These are phyloP conservation scores for Morella rubra DNA, from an alignment of 306 rosid species.

Conservation along the genomic window DNA sequence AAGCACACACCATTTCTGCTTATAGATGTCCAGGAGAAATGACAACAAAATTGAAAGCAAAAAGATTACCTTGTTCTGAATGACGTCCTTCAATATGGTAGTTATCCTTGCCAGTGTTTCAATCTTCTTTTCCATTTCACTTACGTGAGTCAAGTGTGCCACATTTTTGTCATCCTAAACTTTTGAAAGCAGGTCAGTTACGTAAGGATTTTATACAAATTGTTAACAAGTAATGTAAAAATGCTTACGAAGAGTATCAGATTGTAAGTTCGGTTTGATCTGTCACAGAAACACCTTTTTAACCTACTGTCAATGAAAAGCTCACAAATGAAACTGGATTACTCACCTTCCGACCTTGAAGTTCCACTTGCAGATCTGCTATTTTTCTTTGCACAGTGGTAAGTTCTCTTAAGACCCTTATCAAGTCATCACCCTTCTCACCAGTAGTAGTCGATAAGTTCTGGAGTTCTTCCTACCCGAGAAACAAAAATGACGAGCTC, in stretches of 20 bases:
- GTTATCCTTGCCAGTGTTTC: constrained; percentile 83
- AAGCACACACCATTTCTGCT: constrained; percentile 1
- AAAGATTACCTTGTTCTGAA: constrained; percentile 81
- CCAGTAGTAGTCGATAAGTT: constrained; percentile 48
- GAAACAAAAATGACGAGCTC: not conserved
- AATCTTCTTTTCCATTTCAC: constrained; percentile 94
- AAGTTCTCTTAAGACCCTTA: constrained; percentile 81
- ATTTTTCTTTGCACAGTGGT: constrained; percentile 85
- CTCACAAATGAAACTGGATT: constrained; percentile 12
- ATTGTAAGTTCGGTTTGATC: not conserved
- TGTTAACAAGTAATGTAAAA: not conserved
- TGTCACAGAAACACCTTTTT: not conserved
- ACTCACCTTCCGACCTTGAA: constrained; percentile 90
- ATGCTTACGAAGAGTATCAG: not conserved
- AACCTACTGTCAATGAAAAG: not conserved
- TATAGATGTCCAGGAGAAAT: constrained; percentile 1
- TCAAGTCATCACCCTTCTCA: constrained; percentile 84
- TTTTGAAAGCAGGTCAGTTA: constrained; percentile 19
- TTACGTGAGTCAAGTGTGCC: constrained; percentile 88
- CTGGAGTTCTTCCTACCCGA: constrained; percentile 65
- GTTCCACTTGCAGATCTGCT: constrained; percentile 94
- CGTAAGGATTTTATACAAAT: not conserved
- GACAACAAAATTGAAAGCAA: constrained; percentile 8
- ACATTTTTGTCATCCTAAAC: constrained; percentile 90
- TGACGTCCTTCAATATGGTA: constrained; percentile 83